Evolutionary conservation across 176 grass and related monocot genomes (phyloP).

Genomic region (maize (Zea mays)): Zm-B73-REFERENCE-NAM-5.0 NC_050105.1:21295501-21296000

Average conservation of each 20-base stretch:
- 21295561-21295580: constrained; percentile 91
- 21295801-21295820: constrained; percentile 87
- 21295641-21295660: constrained; percentile 15
- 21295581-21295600: constrained; percentile 50
- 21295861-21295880: constrained; percentile 68
- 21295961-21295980: constrained; percentile 83
- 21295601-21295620: constrained; percentile 28
- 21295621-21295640: background rate
- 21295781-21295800: constrained; percentile 87
- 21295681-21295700: constrained; percentile 55
- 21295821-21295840: constrained; percentile 78
- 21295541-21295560: constrained; percentile 76
- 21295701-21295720: constrained; percentile 84
- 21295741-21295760: constrained; percentile 94
- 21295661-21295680: constrained; percentile 11
- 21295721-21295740: constrained; percentile 94
- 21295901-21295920: constrained; percentile 97
- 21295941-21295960: constrained; percentile 72
- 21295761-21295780: constrained; percentile 72
- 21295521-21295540: constrained; percentile 35
- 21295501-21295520: constrained; percentile 43
- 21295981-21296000: constrained; percentile 76
- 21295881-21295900: constrained; percentile 90
- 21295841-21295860: constrained; percentile 68
- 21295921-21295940: constrained; percentile 81